A percentile compares a stretch with the other conserved stretches of the same genome.
Evolutionary conservation across 352 stramenopile genomes (phyloP).

Genomic region (Elongisporangium anandrum): DNA sequence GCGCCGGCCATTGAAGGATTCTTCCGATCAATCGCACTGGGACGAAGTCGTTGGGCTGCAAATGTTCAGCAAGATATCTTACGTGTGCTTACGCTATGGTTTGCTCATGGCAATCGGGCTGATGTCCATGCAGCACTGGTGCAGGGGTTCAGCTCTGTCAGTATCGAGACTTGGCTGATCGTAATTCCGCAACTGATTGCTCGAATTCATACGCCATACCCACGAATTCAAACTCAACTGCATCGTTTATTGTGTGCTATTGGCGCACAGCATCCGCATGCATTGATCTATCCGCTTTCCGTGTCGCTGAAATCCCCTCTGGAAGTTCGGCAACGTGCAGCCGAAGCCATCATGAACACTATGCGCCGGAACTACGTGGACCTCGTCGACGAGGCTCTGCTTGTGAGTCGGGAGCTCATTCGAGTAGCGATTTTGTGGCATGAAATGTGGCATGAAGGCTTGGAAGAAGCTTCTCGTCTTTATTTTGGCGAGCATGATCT

Average conservation of each 20-base stretch:
- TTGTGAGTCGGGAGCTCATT: conserved; percentile 98
- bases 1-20: conserved; percentile 88
- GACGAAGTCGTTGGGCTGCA: conserved; percentile 92
- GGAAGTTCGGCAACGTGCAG: conserved; percentile 83
- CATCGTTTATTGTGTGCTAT: conserved; percentile 87
- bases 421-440: conserved; percentile 98
- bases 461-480: conserved; percentile 96
- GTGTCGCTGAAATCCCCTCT: conserved; percentile 95
- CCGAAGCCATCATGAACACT: conserved; percentile 93
- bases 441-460: conserved; percentile 97
- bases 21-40: conserved; percentile 94
- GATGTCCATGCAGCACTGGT: conserved; percentile 84
- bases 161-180: conserved; percentile 97
- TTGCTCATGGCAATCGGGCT: conserved; percentile 92
- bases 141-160: conserved; percentile 88
- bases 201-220: conserved; percentile 71
- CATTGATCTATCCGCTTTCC: conserved; percentile 97
- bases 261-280: conserved; percentile 94
- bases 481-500: conserved; percentile 98
- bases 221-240: conserved; percentile 70
- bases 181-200: conserved; percentile 97
- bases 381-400: conserved; percentile 92
- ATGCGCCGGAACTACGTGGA: conserved; percentile 92
- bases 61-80: conserved; percentile 98
- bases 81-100: conserved; percentile 97